Base-by-base conservation (phyloP, 352 stramenopile genomes). In the Pythium sukuiense region DNA sequence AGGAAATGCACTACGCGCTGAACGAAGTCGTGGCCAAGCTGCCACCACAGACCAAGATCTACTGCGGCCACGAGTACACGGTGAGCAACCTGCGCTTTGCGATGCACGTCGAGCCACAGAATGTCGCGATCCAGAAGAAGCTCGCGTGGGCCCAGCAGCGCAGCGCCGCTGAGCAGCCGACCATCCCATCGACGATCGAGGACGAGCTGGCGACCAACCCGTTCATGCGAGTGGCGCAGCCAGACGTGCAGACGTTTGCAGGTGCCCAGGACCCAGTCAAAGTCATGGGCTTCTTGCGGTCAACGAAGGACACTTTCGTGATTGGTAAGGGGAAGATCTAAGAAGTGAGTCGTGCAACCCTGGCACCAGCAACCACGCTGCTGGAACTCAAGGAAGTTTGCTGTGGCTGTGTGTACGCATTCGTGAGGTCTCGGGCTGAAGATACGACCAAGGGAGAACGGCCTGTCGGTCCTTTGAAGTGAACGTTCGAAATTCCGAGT, bases 51-150 rank as follows among this genome's bases (percentile, higher is more conserved):
- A 97, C 90, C 6, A 84, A 85, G 43, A 81, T 97, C 59, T 97
- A 88, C 70, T 93, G 88, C 65, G 93, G 91, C 18, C 95, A 98
- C 71, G 95, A 98, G 79, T 98, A 98, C 72, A 97, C 93, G 13
- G 61, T 82, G 59, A 88, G 72, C 50, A 98, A 98, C 76, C 77
- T 95, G 13, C 80, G 77, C 27, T 98, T 97, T 55, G 93, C 95
- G 7, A 72, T 87, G 20, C 88, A 87, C 59, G 86, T 98, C 39
- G 93, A 98, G 69, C 92, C 93, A 7, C 65, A 85, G n/a, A 98
- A 98, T 74, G 65, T 67, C 3, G 69, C 69, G 0, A 70, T 96
- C 24, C 66, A 76, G 43, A 68, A 84, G 43, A 96, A 97, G 56
- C 65, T 94, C 30, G 43, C 37, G 41, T 87, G 81, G 86, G 79